Conservation (phyloP, 2,329 filamentous ascomycete species). For the Trichoderma sp. region DNA sequence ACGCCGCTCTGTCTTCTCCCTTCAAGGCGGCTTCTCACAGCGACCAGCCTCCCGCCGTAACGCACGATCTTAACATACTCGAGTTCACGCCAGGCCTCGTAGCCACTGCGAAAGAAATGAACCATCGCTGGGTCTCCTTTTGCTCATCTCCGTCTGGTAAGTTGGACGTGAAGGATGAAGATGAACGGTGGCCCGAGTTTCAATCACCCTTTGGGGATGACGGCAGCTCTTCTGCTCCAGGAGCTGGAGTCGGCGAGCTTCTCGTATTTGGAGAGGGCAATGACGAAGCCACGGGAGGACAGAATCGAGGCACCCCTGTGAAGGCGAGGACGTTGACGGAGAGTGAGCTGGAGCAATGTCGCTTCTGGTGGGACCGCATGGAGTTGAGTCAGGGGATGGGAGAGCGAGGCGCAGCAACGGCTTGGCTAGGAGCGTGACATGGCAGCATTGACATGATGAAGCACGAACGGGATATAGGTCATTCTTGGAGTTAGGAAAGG, state of each 20-base stretch:
- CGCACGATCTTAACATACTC: conserved; percentile 45
- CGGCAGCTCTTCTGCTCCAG: neutral
- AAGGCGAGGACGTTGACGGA: conserved; percentile 45
- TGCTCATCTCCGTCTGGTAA: conserved; percentile 35
- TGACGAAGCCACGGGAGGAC: conserved; percentile 51
- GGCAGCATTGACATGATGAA: neutral
- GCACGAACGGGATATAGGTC: neutral
- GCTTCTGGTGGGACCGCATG: conserved; percentile 63
- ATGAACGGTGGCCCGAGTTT: conserved; percentile 46
- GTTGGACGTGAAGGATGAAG: conserved; percentile 27
- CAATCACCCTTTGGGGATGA: conserved; percentile 41
- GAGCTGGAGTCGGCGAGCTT: conserved; percentile 39
- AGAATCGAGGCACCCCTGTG: conserved; percentile 46
- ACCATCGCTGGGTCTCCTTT: conserved; percentile 44
- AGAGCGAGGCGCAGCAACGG: conserved; percentile 20
- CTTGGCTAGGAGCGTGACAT: conserved; percentile 3
- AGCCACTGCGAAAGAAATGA: conserved; percentile 46
- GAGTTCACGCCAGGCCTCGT: conserved; percentile 41
- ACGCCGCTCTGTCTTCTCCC: conserved; percentile 48
- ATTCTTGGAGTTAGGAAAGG: neutral
- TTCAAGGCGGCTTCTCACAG: conserved; percentile 50
- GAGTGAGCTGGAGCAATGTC: conserved; percentile 51
- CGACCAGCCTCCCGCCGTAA: conserved; percentile 47
- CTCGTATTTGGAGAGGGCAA: conserved; percentile 63
- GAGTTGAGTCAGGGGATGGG: conserved; percentile 35